Evolutionary conservation across 164 flowering plant genomes (phyloP).

Genomic region (Nymphaea thermarum): DNA sequence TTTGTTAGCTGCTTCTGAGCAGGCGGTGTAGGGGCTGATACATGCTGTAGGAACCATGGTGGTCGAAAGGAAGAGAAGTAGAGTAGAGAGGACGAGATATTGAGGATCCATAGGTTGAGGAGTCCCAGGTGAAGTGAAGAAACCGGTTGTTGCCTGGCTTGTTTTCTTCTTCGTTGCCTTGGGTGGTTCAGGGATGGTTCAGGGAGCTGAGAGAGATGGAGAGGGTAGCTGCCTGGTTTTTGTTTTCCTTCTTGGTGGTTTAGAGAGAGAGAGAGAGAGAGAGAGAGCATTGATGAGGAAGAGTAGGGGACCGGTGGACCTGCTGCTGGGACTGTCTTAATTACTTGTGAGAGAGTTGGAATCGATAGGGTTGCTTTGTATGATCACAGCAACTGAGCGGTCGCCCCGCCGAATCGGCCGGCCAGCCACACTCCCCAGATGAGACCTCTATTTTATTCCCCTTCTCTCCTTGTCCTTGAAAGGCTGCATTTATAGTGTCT

Average conservation of each 20-base stretch:
- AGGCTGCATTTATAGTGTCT: no score
- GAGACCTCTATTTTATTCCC: no score
- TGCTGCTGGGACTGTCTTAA: not conserved
- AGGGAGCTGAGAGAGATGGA: not conserved
- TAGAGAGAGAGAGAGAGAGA: constrained; percentile 1
- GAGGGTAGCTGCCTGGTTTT: no score
- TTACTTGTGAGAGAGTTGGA: not conserved
- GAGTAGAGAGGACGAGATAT: not conserved
- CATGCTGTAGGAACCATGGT: not conserved
- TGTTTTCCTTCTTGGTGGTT: not conserved
- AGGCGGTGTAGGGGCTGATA: not conserved
- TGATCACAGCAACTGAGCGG: no score
- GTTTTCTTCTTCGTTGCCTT: not conserved
- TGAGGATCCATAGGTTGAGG: not conserved
- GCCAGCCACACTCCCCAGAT: no score
- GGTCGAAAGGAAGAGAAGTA: not conserved
- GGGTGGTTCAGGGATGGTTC: not conserved
- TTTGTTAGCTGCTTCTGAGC: not conserved
- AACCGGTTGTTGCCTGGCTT: no score
- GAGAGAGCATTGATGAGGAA: not conserved
- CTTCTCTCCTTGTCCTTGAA: no score
- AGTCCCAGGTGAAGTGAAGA: no score
- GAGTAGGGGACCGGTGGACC: not conserved
- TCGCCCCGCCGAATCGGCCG: no score
- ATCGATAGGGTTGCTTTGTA: no score